A percentile compares a stretch with the other conserved stretches of the same genome.
Conservation (phyloP, 192 early-diverging fungal genomes). For the Diversispora eburnea region DNA sequence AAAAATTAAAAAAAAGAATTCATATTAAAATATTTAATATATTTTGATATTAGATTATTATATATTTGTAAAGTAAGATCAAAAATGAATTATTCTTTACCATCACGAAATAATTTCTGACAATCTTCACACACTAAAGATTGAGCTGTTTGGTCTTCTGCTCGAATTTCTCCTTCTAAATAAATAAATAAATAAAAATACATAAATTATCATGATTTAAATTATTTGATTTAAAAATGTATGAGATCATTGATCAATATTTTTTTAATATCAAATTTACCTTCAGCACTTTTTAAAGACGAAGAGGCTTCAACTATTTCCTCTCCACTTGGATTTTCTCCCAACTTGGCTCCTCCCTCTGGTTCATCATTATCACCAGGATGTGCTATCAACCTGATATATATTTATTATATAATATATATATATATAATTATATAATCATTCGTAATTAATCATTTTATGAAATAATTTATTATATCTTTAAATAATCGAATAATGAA, state of each 20-base stretch:
- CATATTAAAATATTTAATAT: neutral
- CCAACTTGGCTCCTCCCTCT: conserved; percentile 37
- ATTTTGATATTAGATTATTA: neutral
- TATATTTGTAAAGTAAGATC: neutral
- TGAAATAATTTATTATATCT: neutral
- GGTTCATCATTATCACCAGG: conserved; percentile 63
- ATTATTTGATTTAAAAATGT: neutral
- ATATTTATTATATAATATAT: too few species aligned
- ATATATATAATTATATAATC: neutral
- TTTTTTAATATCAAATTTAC: conserved; percentile 25
- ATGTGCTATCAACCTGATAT: conserved; percentile 62
- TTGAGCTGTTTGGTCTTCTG: conserved; percentile 73
- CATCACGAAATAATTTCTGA: conserved; percentile 70
- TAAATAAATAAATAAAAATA: conserved; percentile 27
- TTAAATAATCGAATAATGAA: neutral
- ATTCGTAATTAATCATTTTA: neutral
- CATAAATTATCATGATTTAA: neutral
- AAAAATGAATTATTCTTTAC: conserved; percentile 33
- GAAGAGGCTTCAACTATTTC: conserved; percentile 26
- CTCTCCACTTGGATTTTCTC: conserved; percentile 25
- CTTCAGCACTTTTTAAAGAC: conserved; percentile 29
- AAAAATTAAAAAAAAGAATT: too few species aligned
- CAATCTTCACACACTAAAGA: conserved; percentile 82
- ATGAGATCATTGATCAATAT: neutral
- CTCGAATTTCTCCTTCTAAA: conserved; percentile 59